phyloP scores from a whole-genome alignment of 2,329 filamentous ascomycete species.

The Aspergillus sp. region DNA sequence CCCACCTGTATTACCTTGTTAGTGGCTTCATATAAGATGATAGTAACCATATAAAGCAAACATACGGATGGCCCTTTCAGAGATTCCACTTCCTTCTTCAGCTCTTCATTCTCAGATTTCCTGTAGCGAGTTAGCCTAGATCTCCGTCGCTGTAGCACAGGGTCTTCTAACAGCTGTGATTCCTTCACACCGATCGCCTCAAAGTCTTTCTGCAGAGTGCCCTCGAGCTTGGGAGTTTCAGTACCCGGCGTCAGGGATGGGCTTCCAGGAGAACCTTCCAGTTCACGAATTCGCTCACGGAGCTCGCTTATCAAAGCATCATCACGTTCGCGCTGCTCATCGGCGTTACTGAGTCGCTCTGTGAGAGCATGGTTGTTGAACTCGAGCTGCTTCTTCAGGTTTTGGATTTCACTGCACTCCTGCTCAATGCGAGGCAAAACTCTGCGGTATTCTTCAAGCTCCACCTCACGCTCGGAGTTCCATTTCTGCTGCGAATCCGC shows the following conservation, averaged over 20 bases:
- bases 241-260: constrained; percentile 40
- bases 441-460: constrained; percentile 48
- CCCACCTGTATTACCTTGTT: constrained; percentile 25
- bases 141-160: neutral
- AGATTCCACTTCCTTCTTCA: constrained; percentile 40
- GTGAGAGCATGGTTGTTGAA: constrained; percentile 52
- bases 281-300: constrained; percentile 44
- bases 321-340: constrained; percentile 46
- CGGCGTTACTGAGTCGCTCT: constrained; percentile 45
- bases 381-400: constrained; percentile 51
- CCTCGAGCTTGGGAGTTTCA: constrained; percentile 42
- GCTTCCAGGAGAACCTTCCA: constrained; percentile 44
- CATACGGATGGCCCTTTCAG: constrained; percentile 25
- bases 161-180: constrained; percentile 39
- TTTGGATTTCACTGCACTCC: constrained; percentile 50
- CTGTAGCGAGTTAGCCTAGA: constrained; percentile 29
- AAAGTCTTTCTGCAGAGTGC: constrained; percentile 45
- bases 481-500: constrained; percentile 44
- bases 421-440: constrained; percentile 51
- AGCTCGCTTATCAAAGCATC: constrained; percentile 46
- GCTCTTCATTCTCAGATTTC: constrained; percentile 44
- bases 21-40: neutral
- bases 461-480: constrained; percentile 43
- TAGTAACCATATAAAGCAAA: neutral
- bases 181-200: constrained; percentile 44